phyloP scores from a whole-genome alignment of 2,329 filamentous ascomycete genomes.

The Cytospora chrysosperma region DNA sequence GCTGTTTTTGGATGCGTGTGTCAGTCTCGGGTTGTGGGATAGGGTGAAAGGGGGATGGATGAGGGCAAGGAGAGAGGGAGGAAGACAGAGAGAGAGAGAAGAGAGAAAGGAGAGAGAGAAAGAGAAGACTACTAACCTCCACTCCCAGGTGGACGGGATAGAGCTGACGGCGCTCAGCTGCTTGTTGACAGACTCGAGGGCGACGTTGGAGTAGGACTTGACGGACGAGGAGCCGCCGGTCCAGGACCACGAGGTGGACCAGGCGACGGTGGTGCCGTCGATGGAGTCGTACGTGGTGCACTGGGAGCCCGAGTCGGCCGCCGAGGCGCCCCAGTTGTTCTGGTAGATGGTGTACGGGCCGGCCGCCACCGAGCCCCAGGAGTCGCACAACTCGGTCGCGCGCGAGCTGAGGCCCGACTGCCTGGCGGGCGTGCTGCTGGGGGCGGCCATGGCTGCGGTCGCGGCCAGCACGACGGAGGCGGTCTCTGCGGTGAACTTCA shows the following conservation, averaged over 20 bases:
- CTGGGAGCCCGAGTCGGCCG: constrained; percentile 40
- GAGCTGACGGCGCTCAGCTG: constrained; percentile 36
- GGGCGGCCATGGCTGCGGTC: constrained; percentile 30
- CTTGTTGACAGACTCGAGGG: constrained; percentile 34
- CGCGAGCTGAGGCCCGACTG: constrained; percentile 34
- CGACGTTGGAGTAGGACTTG: constrained; percentile 48
- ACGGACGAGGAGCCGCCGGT: constrained; percentile 39
- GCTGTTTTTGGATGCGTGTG: constrained; percentile 25
- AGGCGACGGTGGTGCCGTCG: constrained; percentile 37
- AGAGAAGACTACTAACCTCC: constrained; percentile 32
- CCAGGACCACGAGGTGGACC: constrained; percentile 47
- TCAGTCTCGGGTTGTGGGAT: neutral
- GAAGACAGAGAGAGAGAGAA: neutral
- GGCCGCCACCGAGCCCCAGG: constrained; percentile 37
- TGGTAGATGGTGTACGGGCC: constrained; percentile 51
- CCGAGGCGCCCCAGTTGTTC: constrained; percentile 48
- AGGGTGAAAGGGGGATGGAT: neutral
- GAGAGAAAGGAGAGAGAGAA: neutral
- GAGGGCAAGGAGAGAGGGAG: neutral
- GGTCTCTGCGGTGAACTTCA: constrained; percentile 25
- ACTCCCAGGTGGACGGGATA: constrained; percentile 41
- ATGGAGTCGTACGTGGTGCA: constrained; percentile 42
- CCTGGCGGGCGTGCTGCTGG: constrained; percentile 17
- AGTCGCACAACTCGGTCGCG: constrained; percentile 38
- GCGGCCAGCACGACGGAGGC: constrained; percentile 33